A percentile compares a stretch with the other conserved stretches of the same genome.
Conservation (phyloP, 2,329 filamentous ascomycete genomes). For the Alternaria panax region DNA sequence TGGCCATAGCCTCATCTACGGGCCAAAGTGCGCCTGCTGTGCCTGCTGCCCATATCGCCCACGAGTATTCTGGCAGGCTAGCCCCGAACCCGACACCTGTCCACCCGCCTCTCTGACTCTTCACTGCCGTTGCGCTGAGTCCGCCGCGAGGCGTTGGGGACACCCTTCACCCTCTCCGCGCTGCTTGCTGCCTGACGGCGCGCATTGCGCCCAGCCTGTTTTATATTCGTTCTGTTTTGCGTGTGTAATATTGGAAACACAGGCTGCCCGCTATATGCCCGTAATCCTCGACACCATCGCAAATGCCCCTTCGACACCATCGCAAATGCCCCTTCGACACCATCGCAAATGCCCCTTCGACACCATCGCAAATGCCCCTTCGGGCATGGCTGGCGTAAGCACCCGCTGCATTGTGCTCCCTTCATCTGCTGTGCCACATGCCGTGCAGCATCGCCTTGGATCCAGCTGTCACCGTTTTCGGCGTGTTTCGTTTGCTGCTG, state of each 20-base stretch:
- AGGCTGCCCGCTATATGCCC: constrained; percentile 33
- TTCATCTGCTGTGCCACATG: constrained; percentile 23
- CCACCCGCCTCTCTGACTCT: not conserved
- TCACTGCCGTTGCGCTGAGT: too few species aligned
- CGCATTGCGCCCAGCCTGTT: constrained; percentile 13
- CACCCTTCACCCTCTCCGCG: not conserved
- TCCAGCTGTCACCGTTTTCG: constrained; percentile 24
- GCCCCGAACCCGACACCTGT: constrained; percentile 20
- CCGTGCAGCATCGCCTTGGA: constrained; percentile 11
- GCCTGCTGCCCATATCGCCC: constrained; percentile 28
- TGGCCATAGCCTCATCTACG: constrained; percentile 38
- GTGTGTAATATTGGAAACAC: constrained; percentile 17
- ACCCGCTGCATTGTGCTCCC: constrained; percentile 11
- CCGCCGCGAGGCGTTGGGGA: not conserved
- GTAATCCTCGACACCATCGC: constrained; percentile 19
- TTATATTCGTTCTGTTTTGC: constrained; percentile 17
- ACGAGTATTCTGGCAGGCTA: constrained; percentile 27
- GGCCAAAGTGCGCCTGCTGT: constrained; percentile 34
- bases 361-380: constrained; percentile 1
- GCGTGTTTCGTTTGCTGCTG: constrained; percentile 28
- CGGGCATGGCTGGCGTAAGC: constrained; percentile 18
- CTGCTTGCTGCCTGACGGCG: constrained; percentile 10
- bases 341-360: constrained; percentile 10
- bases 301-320: constrained; percentile 16
- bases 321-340: constrained; percentile 11